Base-by-base conservation (phyloP, 2,329 filamentous ascomycete species). In the Penicillium sp. region DNA sequence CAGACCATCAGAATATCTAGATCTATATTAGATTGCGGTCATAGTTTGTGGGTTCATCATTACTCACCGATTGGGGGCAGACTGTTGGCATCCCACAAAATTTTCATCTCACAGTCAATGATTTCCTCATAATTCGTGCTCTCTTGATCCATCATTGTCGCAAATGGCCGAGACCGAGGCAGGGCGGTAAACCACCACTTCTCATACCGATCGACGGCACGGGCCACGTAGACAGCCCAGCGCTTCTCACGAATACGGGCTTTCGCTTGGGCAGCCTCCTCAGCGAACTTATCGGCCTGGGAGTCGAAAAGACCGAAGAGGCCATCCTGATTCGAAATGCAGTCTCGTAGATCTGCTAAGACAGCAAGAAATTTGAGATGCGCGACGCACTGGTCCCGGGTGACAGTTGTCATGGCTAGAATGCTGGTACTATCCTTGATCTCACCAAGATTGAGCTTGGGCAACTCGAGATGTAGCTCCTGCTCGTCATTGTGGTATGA, bases 331-430 rank as follows among this genome's bases (percentile, higher is more conserved):
- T 83, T 86, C 6, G 85, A 86, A 18, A 92, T 73, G 18, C 84
- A 81, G 55, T 90, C 85, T 58, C 86, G 87, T 51, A 93, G 73
- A 31, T 79, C 79, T 60, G 89, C 82, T 54, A 93, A 81, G 9
- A 85, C 83, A 50, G 85, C 82, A 1, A 93, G 78, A 0, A 93
- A 77, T 69, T 90, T 90, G 26, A 93, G 79, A 69, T 94, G 90
- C 1, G 84, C 87, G 22, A 90, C 81, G 60, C 87, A 90, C 41
- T 85, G 80, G 56, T 86, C 80, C 5, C 70, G 70, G 1, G 77
- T 69, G 51, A 74, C 60, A 1, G 63, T 64, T n/a, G 22, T 15
- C 47, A 45, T 2, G 57, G 59, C 12, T 49, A 6, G 40, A 33
- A 55, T 55, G 15, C 33, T 46, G 20, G 22, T 42, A 20, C 25